phyloP scores from a whole-genome alignment of 257 asterid genomes.

The Rehmannia glutinosa region DNA sequence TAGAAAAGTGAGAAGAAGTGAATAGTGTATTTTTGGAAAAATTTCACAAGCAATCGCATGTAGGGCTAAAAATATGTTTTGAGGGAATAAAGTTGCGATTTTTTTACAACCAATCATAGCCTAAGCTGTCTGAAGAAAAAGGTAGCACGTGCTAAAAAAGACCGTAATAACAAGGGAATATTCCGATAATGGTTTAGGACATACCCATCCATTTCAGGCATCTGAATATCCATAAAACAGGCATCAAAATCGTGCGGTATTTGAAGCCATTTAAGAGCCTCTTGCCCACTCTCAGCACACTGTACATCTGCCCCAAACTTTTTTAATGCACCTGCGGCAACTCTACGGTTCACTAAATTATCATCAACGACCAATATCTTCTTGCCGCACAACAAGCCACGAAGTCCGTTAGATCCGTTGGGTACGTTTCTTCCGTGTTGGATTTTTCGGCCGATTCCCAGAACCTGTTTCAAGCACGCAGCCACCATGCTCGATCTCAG shows the following conservation, averaged over 20 bases:
- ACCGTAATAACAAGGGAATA: neutral
- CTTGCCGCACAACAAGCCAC: slow-evolving; percentile 69
- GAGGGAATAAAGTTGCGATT: too few relatives aligned
- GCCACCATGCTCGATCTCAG: slow-evolving; percentile 84
- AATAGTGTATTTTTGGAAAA: too few relatives aligned
- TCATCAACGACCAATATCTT: slow-evolving; percentile 90
- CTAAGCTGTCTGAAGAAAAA: too few relatives aligned
- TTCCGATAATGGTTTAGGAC: neutral
- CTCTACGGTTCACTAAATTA: slow-evolving; percentile 76
- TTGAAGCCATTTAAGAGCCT: slow-evolving; percentile 71
- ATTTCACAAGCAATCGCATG: too few relatives aligned
- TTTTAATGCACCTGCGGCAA: slow-evolving; percentile 89
- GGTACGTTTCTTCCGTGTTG: slow-evolving; percentile 35
- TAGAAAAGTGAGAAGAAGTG: too few relatives aligned
- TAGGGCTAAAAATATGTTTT: too few relatives aligned
- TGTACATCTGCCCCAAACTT: slow-evolving; percentile 79
- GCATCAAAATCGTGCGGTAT: slow-evolving; percentile 80
- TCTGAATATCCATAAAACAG: slow-evolving; percentile 97
- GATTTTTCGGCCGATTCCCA: slow-evolving; percentile 50
- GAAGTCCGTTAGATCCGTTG: slow-evolving; percentile 32
- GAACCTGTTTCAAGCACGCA: slow-evolving; percentile 75
- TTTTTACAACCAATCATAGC: too few relatives aligned
- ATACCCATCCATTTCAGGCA: slow-evolving; percentile 99
- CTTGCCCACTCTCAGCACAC: slow-evolving; percentile 84
- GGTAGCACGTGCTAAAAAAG: slow-evolving; percentile 17